Conservation (phyloP, 225 moss, liverwort and hornwort genomes). For the Ulota crispa region DNA sequence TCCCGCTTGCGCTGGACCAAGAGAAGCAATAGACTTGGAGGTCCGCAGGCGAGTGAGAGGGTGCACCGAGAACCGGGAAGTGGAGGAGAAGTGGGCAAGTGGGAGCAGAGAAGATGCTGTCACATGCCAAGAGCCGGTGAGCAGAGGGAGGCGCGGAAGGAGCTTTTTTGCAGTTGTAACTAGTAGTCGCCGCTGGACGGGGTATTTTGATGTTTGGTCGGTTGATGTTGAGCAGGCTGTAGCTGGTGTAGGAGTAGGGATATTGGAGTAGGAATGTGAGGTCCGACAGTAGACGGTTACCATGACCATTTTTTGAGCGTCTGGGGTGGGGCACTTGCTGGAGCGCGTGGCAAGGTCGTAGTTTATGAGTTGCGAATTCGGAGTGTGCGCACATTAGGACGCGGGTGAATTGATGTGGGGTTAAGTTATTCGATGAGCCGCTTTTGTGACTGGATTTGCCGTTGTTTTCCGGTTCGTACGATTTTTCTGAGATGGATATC, state of each 20-base stretch:
- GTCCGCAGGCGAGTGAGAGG: slow-evolving; percentile 36
- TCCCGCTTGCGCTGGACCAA: slow-evolving; percentile 20
- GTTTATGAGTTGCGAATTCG: slow-evolving; percentile 27
- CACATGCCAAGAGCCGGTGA: slow-evolving; percentile 29
- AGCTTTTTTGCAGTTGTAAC: slow-evolving; percentile 33
- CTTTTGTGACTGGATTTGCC: neutral
- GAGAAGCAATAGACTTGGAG: slow-evolving; percentile 23
- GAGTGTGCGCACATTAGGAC: neutral
- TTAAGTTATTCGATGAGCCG: neutral
- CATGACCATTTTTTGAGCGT: slow-evolving; percentile 24
- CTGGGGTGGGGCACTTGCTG: neutral
- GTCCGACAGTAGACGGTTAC: slow-evolving; percentile 30
- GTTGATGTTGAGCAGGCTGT: slow-evolving; percentile 19
- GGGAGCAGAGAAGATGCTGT: slow-evolving; percentile 41
- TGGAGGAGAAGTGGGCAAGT: slow-evolving; percentile 12
- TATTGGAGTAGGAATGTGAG: slow-evolving; percentile 22
- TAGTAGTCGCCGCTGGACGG: neutral
- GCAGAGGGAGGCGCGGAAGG: slow-evolving; percentile 17
- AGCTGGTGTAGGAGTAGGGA: slow-evolving; percentile 40
- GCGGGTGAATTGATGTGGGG: no score
- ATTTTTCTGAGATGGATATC: neutral
- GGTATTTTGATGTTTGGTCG: slow-evolving; percentile 11
- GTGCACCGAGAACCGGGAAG: slow-evolving; percentile 23
- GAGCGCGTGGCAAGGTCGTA: neutral
- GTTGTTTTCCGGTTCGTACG: neutral